Percentiles rank a stretch among this genome's conserved stretches.
phyloP scores from a whole-genome alignment of 495 filamentous ascomycete genomes.

The Tuber umbilicatum region DNA sequence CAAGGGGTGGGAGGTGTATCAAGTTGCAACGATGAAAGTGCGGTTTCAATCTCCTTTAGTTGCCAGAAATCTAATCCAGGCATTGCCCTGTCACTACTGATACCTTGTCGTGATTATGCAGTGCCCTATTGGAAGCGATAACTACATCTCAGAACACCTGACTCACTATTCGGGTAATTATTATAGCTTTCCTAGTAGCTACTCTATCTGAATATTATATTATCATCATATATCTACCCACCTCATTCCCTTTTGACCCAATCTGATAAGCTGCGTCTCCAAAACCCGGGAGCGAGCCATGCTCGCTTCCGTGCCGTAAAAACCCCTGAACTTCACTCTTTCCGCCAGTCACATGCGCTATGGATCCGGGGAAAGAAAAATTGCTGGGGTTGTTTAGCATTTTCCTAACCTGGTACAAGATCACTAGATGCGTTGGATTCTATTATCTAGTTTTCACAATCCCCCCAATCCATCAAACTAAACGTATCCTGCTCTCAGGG shows the following conservation, averaged over 20 bases:
- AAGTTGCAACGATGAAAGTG: too few species aligned
- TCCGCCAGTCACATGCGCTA: background rate
- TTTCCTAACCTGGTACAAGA: background rate
- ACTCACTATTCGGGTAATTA: too few species aligned
- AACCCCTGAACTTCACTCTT: background rate
- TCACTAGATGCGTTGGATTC: background rate
- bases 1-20: too few species aligned
- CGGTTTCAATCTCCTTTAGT: too few species aligned
- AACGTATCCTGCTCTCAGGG: rapidly evolving
- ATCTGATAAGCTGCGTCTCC: background rate
- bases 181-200: too few species aligned
- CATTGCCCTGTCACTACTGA: too few species aligned
- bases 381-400: background rate
- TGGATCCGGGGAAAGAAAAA: background rate
- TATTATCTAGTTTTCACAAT: background rate
- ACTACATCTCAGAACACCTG: too few species aligned
- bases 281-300: background rate
- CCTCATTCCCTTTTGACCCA: background rate
- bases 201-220: too few species aligned
- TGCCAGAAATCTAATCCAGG: too few species aligned
- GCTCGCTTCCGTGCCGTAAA: background rate
- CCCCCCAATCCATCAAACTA: background rate
- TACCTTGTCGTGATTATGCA: too few species aligned
- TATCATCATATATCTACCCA: background rate
- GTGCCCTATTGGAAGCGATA: too few species aligned